Percentiles rank a stretch among this genome's conserved stretches.
Conservation (phyloP, 2,329 filamentous ascomycete genomes). For the Bretziella fagacearum region DNA sequence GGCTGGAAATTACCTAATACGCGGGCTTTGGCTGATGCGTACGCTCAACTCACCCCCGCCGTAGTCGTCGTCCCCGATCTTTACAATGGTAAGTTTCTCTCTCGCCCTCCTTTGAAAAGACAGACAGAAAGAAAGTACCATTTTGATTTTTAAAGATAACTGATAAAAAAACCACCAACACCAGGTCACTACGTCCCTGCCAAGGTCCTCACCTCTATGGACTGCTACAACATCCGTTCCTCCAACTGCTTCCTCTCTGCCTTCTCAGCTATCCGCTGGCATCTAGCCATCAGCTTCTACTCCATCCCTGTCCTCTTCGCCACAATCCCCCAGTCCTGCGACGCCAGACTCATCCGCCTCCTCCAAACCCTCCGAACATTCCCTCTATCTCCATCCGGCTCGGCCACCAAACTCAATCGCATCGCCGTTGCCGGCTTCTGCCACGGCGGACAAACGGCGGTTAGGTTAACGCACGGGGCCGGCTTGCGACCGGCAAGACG, state of each 20-base stretch:
- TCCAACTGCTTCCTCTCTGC: neutral
- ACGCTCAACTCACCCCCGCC: slow-evolving; percentile 30
- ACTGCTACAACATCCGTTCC: slow-evolving; percentile 9
- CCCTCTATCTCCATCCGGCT: slow-evolving; percentile 5
- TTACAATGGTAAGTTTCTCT: slow-evolving; percentile 23
- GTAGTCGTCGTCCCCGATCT: slow-evolving; percentile 36
- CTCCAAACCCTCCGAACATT: slow-evolving; percentile 9
- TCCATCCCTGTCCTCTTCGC: slow-evolving; percentile 19
- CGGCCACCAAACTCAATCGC: slow-evolving; percentile 16
- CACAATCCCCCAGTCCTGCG: slow-evolving; percentile 18
- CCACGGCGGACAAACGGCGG: slow-evolving; percentile 41
- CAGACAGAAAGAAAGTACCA: too few species aligned
- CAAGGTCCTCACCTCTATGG: slow-evolving; percentile 18
- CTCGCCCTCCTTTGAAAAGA: too few species aligned
- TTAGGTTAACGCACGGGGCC: slow-evolving; percentile 23
- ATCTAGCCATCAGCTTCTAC: slow-evolving; percentile 3
- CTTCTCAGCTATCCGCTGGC: neutral
- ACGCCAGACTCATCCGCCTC: slow-evolving; percentile 18
- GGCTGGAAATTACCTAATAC: slow-evolving; percentile 35
- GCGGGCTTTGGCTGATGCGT: slow-evolving; percentile 33
- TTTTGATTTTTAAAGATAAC: too few species aligned
- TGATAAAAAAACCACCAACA: neutral
- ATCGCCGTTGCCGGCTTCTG: slow-evolving; percentile 42
- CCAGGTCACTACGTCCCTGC: slow-evolving; percentile 19
- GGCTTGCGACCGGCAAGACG: slow-evolving; percentile 18